Percentiles rank a stretch among this genome's conserved stretches.
These are phyloP conservation scores for Paecilomyces sp. DNA, from an alignment of 2,329 filamentous ascomycete genomes.

Conservation along the genomic window DNA sequence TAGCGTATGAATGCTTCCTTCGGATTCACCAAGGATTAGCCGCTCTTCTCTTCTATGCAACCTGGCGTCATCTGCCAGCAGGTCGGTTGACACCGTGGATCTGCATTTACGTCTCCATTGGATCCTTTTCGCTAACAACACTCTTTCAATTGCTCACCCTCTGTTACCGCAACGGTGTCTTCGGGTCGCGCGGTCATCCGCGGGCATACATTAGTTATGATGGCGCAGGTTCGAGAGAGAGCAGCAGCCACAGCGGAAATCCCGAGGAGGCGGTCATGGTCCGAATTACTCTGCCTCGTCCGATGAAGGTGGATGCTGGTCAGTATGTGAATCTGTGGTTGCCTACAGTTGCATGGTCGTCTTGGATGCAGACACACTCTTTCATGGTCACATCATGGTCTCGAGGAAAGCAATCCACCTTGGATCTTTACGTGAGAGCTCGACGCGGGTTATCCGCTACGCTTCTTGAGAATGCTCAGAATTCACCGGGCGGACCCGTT, in stretches of 20 bases:
- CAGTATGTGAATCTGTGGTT: slow-evolving; percentile 15
- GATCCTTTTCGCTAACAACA: neutral
- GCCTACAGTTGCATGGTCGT: slow-evolving; percentile 7
- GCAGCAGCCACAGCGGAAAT: slow-evolving; percentile 1
- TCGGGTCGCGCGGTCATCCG: neutral
- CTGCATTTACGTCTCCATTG: slow-evolving; percentile 6
- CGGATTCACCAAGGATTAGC: slow-evolving; percentile 9
- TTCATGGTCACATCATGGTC: slow-evolving; percentile 15
- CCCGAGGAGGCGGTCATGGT: slow-evolving; percentile 1
- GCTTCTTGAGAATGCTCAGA: slow-evolving; percentile 8
- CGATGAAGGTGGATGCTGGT: slow-evolving; percentile 2
- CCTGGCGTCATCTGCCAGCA: slow-evolving; percentile 7
- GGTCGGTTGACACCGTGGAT: slow-evolving; percentile 4
- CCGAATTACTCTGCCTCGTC: neutral
- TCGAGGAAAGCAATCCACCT: slow-evolving; percentile 3
- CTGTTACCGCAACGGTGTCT: neutral
- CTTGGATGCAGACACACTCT: slow-evolving; percentile 11
- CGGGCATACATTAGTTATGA: slow-evolving; percentile 4
- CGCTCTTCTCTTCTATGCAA: slow-evolving; percentile 6
- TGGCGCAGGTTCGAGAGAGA: neutral
- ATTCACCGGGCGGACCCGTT: neutral
- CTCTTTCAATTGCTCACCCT: neutral
- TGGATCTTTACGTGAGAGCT: slow-evolving; percentile 21
- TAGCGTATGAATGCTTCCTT: slow-evolving; percentile 7
- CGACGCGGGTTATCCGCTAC: slow-evolving; percentile 13